These are phyloP conservation scores for Piedraia hortae DNA, from an alignment of 2,329 filamentous ascomycete species.

Conservation along the genomic window DNA sequence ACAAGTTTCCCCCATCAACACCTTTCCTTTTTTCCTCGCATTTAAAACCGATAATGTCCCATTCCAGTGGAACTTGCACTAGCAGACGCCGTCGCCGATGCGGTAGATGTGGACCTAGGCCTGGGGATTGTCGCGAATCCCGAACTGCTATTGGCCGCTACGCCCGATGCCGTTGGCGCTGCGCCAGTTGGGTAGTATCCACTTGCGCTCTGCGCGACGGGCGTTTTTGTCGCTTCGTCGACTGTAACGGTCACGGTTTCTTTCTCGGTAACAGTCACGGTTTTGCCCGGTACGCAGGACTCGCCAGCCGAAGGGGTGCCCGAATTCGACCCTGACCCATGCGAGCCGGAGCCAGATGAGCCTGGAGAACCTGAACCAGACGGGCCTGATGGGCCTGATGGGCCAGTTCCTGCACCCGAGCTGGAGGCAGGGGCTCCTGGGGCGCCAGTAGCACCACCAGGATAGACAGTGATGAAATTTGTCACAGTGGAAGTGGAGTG, in stretches of 20 bases:
- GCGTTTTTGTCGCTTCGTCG: constrained; percentile 4
- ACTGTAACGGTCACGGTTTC: constrained; percentile 10
- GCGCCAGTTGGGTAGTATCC: constrained; percentile 7
- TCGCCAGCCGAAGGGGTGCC: constrained; percentile 3
- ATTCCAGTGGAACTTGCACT: too few relatives aligned
- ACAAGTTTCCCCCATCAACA: too few relatives aligned
- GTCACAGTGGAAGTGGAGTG: constrained; percentile 11
- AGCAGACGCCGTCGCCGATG: too few relatives aligned
- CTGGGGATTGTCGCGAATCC: too few relatives aligned
- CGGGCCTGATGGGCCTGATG: neutral
- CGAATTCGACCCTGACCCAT: neutral
- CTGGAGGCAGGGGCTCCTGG: constrained; percentile 3
- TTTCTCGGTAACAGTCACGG: constrained; percentile 12
- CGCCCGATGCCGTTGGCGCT: constrained; percentile 1
- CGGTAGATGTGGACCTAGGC: too few relatives aligned
- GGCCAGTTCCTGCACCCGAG: constrained; percentile 1
- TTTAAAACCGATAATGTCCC: too few relatives aligned
- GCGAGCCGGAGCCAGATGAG: constrained; percentile 2
- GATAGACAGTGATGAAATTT: constrained; percentile 12
- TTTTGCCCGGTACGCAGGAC: constrained; percentile 6
- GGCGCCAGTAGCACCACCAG: constrained; percentile 3
- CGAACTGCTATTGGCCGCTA: too few relatives aligned
- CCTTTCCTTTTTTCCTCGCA: too few relatives aligned
- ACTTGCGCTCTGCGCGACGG: constrained; percentile 4
- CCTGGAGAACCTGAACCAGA: too few relatives aligned